Evolutionary conservation across 192 early-diverging fungal genomes (phyloP), one percentile per base, ranked within the genome.

Genomic region (Nowakowskiella sp.): DNA sequence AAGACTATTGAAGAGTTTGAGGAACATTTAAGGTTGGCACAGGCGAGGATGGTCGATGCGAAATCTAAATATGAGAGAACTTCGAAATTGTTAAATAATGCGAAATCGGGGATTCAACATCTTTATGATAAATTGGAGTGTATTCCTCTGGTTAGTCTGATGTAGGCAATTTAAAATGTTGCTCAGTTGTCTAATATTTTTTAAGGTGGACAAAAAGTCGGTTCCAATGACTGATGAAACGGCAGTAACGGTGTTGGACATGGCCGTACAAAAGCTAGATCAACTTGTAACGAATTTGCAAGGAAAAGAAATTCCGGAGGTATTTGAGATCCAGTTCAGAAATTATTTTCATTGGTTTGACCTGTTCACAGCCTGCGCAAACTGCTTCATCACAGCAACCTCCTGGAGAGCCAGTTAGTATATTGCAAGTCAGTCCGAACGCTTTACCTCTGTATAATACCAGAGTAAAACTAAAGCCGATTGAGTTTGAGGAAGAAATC

Each of bases 291-390:
- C 42, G 24, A 67, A 42, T 25, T 28, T 77, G 2, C 64, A 77
- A 62, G 65, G 69, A 44, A 80, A 80, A 48, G 77, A 80, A 42
- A 22, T 76, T 2, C 76, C 76, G 16, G 76, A 78, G 70, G 75
- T 77, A 55, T 23, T 31, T n/a, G 3, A 26, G 25, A 7, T 50
- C 30, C 33, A 42, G 25, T 26, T 6, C 8, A 9, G n/a, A 43
- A 23, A 51, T 9, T 30, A 24, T 51, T 10, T 6, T 30, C 33
- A 16, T 22, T 19, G 28, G 42, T 21, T 49, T 10, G 8, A n/a
- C 8, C 44, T 21, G 4, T 7, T 26, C 19, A 21, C 33, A 49
- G 57, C 50, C 46, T 25, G 26, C 47, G 39, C 45, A 25, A 47
- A 72, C 47, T 43, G 49, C 59, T 39, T 24, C 66, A 32, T 53